phyloP scores from a whole-genome alignment of 2,329 filamentous ascomycete genomes.

The Talaromyces albobiverticillius region DNA sequence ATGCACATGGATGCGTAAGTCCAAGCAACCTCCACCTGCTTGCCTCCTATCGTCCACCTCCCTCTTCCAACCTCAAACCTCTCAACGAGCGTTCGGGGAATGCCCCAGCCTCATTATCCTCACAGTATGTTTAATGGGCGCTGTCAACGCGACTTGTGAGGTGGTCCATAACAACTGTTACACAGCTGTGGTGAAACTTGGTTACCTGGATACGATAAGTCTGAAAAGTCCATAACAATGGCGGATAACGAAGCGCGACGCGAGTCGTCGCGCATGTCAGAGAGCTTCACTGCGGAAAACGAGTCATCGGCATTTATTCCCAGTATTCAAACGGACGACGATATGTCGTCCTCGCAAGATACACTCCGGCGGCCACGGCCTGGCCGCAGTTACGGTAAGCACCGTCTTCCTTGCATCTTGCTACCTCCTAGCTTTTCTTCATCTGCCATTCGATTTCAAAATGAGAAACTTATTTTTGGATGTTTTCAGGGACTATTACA shows the following conservation, averaged over 20 bases:
- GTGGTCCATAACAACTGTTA: background rate
- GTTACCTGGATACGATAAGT: background rate
- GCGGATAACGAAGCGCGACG: slow-evolving; percentile 15
- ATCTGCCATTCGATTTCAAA: background rate
- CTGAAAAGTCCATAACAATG: slow-evolving; percentile 16
- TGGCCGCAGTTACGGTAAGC: slow-evolving; percentile 13
- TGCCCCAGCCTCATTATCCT: slow-evolving; percentile 1
- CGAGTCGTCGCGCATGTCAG: slow-evolving; percentile 13
- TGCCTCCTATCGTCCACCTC: background rate
- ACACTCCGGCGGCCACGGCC: slow-evolving; percentile 9
- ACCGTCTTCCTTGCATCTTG: background rate
- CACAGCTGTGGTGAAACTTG: background rate
- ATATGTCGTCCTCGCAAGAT: slow-evolving; percentile 6
- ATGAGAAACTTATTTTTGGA: background rate
- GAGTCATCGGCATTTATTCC: slow-evolving; percentile 12
- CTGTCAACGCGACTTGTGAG: slow-evolving; percentile 1
- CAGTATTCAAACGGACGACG: slow-evolving; percentile 14
- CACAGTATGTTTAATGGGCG: background rate
- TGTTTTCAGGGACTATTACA: slow-evolving; percentile 9
- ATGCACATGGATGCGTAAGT: slow-evolving; percentile 1
- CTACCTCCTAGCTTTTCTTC: background rate
- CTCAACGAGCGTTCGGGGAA: slow-evolving; percentile 7
- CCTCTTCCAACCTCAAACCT: background rate
- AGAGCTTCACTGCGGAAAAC: background rate
- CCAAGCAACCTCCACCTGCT: background rate